Evolutionary conservation across 805 yeast species (phyloP), one percentile per base, ranked within the genome.

Genomic region (Metschnikowia corniflorae): DNA sequence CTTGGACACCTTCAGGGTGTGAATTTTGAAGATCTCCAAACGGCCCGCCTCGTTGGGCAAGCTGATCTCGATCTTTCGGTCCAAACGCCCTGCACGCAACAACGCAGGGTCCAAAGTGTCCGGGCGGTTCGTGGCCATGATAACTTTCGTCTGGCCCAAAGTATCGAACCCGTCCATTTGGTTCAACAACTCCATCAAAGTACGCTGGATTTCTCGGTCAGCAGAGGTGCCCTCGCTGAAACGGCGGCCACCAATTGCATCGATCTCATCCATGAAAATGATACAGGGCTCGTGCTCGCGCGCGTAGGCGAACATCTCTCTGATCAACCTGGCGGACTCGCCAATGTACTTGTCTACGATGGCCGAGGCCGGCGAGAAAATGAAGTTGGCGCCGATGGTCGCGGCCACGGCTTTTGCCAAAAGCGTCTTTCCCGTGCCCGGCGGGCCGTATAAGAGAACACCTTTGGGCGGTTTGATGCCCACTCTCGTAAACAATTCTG

Each of bases 381-480:
- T 91, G 68, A 91, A 91, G 65, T 91, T 91, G 24, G 97, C 97
- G 38, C 97, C 97, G 55, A 93, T 87, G 4, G 97, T 93, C 29
- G 97, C 97, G 5, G 98, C 97, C 29, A 89, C 97, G 0, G 97
- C 97, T 57, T 93, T 89, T 13, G 98, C 98, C 55, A 91, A 73
- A 42, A 91, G 70, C 0, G 98, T 91, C 61, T 91, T 91, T 57
- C 98, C 97, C 0, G 98, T 93, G 54, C 98, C 98, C 16, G 98
- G 98, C 6, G 98, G 98, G 6, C 98, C 98, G 58, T 93, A 93
- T 35, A 93, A 72, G 44, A 93, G 69, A 18, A 91, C 97, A 61
- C 97, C 98, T 64, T 93, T 93, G 40, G 98, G 98, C n/a, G 97
- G 95, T 58, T 88, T 88, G 63, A 93, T 93, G 32, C 98, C 98